Evolutionary conservation across 2,329 filamentous ascomycete genomes (phyloP), one percentile per base, ranked within the genome.

Genomic region (Seiridium unicorne): DNA sequence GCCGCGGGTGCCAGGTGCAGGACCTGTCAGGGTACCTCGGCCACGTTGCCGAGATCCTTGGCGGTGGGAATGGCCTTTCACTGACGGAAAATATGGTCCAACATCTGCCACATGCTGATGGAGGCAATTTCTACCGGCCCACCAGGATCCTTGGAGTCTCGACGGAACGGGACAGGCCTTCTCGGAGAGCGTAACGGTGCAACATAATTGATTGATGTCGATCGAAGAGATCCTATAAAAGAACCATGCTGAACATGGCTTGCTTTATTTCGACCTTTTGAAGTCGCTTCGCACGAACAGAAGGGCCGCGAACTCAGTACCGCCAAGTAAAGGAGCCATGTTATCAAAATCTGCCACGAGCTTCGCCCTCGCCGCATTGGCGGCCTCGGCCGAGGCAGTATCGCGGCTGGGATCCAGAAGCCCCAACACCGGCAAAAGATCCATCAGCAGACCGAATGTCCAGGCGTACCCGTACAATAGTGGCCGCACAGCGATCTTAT

Each of bases 401-500:
- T 51, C 34, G 13, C 10, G n/a, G 35, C 31, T 47, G 7, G 55
- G 40, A 26, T 44, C 55, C 18, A 46, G 32, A 9, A 57, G 55
- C 18, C 53, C 53, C 9, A 47, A 57, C 8, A 57, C 56, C 2
- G 56, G 56, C 34, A 49, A 58, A 49, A 31, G 10, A 5, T 51
- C 56, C 7, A 58, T 58, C n/a, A 35, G n/a, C 13, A 34, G 56
- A 34, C 56, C 56, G 4, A 35, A 58, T n/a, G 32, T 51, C 13
- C 13, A 51, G 40, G 31, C 56, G 11, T 44, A 58, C 32, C 56
- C 56, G 10, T 26, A 51, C 44, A 58, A 49, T n/a, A 32, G 18
- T 7, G 47, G 66, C 3, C 66, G 65, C 18, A 13, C 51, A 8
- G 56, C n/a, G 48, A 62, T 55, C 2, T 18, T 47, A 10, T 60